Evolutionary conservation across 345 rosid species (phyloP).

Genomic region (Bretschneidera sinensis): DNA sequence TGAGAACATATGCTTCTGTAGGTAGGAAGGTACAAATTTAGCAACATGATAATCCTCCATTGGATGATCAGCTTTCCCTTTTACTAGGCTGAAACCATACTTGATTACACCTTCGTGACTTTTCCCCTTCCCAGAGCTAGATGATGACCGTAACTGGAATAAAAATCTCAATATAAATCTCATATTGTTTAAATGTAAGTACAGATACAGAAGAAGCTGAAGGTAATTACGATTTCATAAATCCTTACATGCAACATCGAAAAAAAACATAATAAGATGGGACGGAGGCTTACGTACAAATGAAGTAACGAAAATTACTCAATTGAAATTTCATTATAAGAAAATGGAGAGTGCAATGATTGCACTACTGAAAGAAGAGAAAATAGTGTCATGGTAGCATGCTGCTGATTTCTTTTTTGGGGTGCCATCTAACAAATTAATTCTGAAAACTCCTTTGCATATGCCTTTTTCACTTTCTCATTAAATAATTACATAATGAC

Average conservation of each 20-base stretch:
- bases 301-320: not conserved
- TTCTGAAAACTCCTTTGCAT: not conserved
- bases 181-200: no score
- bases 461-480: not conserved
- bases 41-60: constrained; percentile 87
- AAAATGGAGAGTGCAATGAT: not conserved
- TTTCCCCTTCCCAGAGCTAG: constrained; percentile 58
- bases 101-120: constrained; percentile 40
- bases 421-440: not conserved
- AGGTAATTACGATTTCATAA: constrained; percentile 2
- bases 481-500: no score
- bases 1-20: constrained; percentile 63
- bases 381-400: not conserved
- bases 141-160: constrained; percentile 33
- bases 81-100: constrained; percentile 58
- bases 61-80: constrained; percentile 66
- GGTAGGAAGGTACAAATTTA: constrained; percentile 55
- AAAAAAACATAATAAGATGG: not conserved
- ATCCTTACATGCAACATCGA: not conserved
- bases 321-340: not conserved
- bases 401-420: not conserved
- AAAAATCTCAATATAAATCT: not conserved
- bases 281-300: not conserved
- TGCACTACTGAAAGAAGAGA: not conserved
- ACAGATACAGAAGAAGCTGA: not conserved